Conservation (phyloP, 176 grass and related monocot genomes). For the Oryza coarctata region DNA sequence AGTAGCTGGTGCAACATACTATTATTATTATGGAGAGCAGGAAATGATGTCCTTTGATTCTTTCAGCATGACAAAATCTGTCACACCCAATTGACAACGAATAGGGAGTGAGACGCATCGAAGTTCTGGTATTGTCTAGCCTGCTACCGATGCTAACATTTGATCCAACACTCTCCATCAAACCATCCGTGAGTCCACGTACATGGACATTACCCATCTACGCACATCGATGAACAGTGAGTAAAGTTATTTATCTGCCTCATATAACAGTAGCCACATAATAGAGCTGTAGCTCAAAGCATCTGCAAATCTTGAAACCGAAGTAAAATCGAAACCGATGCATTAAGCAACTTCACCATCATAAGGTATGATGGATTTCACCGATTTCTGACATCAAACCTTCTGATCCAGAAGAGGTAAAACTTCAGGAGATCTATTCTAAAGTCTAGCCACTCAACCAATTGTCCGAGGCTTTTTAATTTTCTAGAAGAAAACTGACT, state of each 20-base stretch:
- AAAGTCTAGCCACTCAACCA: background rate
- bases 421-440: constrained; percentile 12
- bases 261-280: background rate
- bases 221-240: background rate
- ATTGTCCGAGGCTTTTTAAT: background rate
- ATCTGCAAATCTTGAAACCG: background rate
- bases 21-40: background rate
- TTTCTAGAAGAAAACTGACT: background rate
- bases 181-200: constrained; percentile 4
- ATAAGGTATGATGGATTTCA: background rate
- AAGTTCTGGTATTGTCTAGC: constrained; percentile 18
- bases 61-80: constrained; percentile 20
- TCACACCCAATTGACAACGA: constrained; percentile 3
- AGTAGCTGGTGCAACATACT: background rate
- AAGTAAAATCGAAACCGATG: background rate
- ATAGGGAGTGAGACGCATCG: background rate
- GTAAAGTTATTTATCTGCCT: background rate
- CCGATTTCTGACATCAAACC: background rate
- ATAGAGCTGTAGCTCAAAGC: background rate
- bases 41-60: background rate
- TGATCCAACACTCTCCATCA: constrained; percentile 30
- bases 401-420: background rate
- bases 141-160: constrained; percentile 36
- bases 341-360: constrained; percentile 23
- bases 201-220: background rate